Evolutionary conservation across 1,139 yeast genomes (phyloP).

Genomic region (Geotrichum cucujoidarum): DNA sequence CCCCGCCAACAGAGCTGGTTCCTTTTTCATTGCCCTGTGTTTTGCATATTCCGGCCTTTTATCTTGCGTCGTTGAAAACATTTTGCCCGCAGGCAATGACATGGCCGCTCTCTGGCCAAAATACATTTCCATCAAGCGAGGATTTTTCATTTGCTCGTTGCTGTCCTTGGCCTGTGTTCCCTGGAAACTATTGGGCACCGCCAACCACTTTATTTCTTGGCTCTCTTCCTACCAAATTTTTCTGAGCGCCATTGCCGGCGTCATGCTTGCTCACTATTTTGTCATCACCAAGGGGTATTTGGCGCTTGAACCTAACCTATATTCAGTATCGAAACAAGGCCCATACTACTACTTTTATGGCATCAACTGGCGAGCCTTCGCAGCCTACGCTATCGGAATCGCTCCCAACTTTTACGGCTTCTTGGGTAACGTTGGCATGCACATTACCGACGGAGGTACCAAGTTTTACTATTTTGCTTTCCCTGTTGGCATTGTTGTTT

Average conservation of each 20-base stretch:
- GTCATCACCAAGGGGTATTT: constrained; percentile 63
- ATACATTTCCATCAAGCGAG: constrained; percentile 48
- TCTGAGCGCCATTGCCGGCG: constrained; percentile 70
- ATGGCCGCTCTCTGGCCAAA: constrained; percentile 52
- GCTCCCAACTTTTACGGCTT: constrained; percentile 75
- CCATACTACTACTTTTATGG: constrained; percentile 55
- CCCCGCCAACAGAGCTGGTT: constrained; percentile 66
- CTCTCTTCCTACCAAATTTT: constrained; percentile 71
- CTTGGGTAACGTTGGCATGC: constrained; percentile 47
- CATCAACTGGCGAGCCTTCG: constrained; percentile 69
- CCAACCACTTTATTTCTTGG: constrained; percentile 65
- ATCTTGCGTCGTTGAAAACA: constrained; percentile 50
- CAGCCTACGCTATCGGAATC: constrained; percentile 68
- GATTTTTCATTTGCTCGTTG: constrained; percentile 27
- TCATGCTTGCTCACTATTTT: constrained; percentile 62
- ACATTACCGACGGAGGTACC: constrained; percentile 17
- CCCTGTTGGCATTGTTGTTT: constrained; percentile 22
- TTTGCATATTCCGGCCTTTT: constrained; percentile 43
- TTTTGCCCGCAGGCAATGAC: constrained; percentile 58
- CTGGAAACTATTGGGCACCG: constrained; percentile 65
- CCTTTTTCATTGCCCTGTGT: constrained; percentile 60
- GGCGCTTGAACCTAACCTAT: constrained; percentile 51
- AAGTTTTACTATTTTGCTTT: constrained; percentile 24
- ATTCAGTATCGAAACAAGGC: constrained; percentile 42
- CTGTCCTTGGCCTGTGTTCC: constrained; percentile 42